These are phyloP conservation scores for Pichiaceae sp. DNA, from an alignment of 1,139 yeast genomes.

Conservation along the genomic window DNA sequence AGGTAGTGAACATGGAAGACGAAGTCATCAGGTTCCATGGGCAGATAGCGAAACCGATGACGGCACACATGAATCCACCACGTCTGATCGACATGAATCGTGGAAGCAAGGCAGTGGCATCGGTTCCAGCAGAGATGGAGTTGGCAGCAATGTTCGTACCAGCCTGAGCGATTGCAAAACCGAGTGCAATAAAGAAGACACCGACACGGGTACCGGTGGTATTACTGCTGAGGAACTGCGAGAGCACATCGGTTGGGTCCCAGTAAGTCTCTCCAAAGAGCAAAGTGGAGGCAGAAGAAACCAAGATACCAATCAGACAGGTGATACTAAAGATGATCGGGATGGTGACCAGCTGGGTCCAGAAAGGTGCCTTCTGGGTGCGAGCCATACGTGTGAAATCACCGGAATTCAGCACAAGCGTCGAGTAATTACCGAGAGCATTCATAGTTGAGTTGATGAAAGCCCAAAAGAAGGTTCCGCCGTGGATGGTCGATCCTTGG, in stretches of 20 bases:
- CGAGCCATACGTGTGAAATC: slow-evolving; percentile 83
- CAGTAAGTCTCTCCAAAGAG: slow-evolving; percentile 68
- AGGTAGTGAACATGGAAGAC: slow-evolving; percentile 73
- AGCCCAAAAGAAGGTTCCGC: slow-evolving; percentile 71
- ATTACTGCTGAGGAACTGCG: slow-evolving; percentile 41
- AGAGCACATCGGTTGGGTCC: slow-evolving; percentile 79
- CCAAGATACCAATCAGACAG: slow-evolving; percentile 78
- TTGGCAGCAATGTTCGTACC: slow-evolving; percentile 93
- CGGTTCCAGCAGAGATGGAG: slow-evolving; percentile 86
- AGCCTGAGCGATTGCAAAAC: slow-evolving; percentile 76
- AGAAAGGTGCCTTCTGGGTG: slow-evolving; percentile 36
- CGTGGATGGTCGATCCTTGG: slow-evolving; percentile 39
- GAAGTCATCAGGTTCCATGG: slow-evolving; percentile 83
- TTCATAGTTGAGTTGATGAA: slow-evolving; percentile 74
- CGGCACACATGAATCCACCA: slow-evolving; percentile 74
- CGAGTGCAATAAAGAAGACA: slow-evolving; percentile 69
- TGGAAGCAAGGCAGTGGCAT: slow-evolving; percentile 78
- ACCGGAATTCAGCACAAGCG: slow-evolving; percentile 80
- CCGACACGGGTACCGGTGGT: slow-evolving; percentile 77
- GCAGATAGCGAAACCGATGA: slow-evolving; percentile 67
- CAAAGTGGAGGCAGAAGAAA: slow-evolving; percentile 69
- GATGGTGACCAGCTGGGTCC: slow-evolving; percentile 55
- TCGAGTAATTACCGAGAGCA: slow-evolving; percentile 77
- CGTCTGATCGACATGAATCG: slow-evolving; percentile 75
- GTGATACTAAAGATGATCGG: slow-evolving; percentile 77